Conservation (phyloP, 2,329 filamentous ascomycete genomes). For the Ophiocordyceps australis region DNA sequence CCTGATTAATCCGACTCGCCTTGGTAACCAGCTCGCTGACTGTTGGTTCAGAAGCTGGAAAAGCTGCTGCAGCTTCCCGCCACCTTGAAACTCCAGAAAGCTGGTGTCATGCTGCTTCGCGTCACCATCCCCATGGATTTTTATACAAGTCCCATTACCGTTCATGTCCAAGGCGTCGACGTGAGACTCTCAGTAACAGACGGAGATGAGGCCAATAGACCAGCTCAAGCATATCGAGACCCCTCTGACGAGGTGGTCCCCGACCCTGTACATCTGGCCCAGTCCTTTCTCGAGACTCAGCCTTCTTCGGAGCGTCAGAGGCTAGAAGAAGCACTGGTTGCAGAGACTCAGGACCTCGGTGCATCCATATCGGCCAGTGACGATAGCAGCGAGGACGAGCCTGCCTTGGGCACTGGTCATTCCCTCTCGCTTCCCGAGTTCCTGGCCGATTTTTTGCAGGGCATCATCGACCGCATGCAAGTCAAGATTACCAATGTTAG, state of each 20-base stretch:
- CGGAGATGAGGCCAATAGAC: slow-evolving; percentile 11
- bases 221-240: slow-evolving; percentile 8
- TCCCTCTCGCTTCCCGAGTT: slow-evolving; percentile 51
- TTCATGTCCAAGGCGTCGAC: slow-evolving; percentile 69
- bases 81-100: slow-evolving; percentile 51
- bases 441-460: slow-evolving; percentile 53
- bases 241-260: slow-evolving; percentile 36
- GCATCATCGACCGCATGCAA: slow-evolving; percentile 53
- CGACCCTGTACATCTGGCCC: slow-evolving; percentile 53
- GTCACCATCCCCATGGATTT: slow-evolving; percentile 79
- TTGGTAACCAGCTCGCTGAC: slow-evolving; percentile 6
- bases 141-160: slow-evolving; percentile 63
- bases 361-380: slow-evolving; percentile 43
- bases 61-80: slow-evolving; percentile 56
- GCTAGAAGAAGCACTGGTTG: slow-evolving; percentile 49
- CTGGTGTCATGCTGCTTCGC: slow-evolving; percentile 57
- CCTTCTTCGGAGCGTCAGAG: slow-evolving; percentile 45
- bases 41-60: slow-evolving; percentile 50
- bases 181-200: slow-evolving; percentile 40
- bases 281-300: slow-evolving; percentile 62
- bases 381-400: slow-evolving; percentile 43
- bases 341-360: slow-evolving; percentile 42
- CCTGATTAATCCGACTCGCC: slow-evolving; percentile 2
- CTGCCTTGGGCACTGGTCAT: slow-evolving; percentile 49
- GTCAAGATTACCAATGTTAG: slow-evolving; percentile 46